A percentile compares a stretch with the other conserved stretches of the same genome.
Conservation (phyloP, 2,329 filamentous ascomycete species). For the Pyrenochaeta sp. region DNA sequence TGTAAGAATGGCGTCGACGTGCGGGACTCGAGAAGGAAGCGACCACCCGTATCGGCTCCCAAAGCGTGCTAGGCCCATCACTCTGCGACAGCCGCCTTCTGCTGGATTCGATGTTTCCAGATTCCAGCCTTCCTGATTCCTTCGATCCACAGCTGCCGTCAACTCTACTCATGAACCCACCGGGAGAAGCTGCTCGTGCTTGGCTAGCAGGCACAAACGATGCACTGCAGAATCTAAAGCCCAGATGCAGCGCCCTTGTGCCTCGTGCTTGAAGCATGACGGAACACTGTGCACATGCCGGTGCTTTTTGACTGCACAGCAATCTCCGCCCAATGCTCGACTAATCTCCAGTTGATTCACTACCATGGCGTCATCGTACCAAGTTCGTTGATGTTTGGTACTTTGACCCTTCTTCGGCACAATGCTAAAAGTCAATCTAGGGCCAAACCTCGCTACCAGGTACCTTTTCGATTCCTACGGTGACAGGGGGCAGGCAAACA, state of each 20-base stretch:
- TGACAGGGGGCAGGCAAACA: too few species aligned
- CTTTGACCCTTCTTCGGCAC: neutral
- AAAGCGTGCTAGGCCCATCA: too few species aligned
- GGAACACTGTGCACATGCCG: slow-evolving; percentile 2
- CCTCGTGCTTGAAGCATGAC: slow-evolving; percentile 2
- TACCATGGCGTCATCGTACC: slow-evolving; percentile 9
- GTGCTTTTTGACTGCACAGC: neutral
- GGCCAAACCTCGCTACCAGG: slow-evolving; percentile 3
- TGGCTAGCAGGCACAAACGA: slow-evolving; percentile 11
- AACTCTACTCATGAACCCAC: too few species aligned
- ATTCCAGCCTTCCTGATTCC: too few species aligned
- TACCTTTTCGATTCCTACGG: neutral
- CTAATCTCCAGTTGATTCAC: neutral
- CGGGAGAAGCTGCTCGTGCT: slow-evolving; percentile 11
- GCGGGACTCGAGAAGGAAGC: too few species aligned
- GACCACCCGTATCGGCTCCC: too few species aligned
- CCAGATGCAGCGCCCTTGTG: slow-evolving; percentile 9
- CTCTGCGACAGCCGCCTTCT: too few species aligned
- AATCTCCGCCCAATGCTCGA: neutral
- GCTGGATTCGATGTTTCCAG: too few species aligned
- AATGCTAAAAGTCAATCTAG: slow-evolving; percentile 13
- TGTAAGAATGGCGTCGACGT: too few species aligned
- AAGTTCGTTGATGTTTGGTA: slow-evolving; percentile 12
- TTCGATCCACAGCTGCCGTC: too few species aligned
- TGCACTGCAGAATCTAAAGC: slow-evolving; percentile 3